Conservation (phyloP, 2,329 filamentous ascomycete species). For the Grosmannia clavigera region DNA sequence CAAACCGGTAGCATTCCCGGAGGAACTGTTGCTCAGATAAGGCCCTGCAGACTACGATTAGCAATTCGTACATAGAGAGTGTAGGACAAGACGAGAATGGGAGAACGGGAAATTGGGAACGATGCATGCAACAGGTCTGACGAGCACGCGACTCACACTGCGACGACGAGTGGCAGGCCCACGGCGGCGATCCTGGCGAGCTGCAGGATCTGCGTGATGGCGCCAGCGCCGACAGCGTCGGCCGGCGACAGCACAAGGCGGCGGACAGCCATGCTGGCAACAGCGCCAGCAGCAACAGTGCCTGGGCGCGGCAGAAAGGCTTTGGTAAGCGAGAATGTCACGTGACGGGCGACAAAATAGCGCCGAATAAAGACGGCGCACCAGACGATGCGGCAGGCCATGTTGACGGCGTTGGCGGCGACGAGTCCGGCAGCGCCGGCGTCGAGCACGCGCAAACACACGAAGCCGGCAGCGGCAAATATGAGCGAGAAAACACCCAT, state of each 20-base stretch:
- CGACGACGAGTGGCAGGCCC: slow-evolving; percentile 37
- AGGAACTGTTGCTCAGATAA: slow-evolving; percentile 43
- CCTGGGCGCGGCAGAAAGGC: slow-evolving; percentile 30
- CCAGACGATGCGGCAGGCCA: slow-evolving; percentile 75
- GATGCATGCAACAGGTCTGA: background rate
- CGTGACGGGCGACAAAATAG: slow-evolving; percentile 43
- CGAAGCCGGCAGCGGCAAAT: slow-evolving; percentile 63
- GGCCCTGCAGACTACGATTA: slow-evolving; percentile 18
- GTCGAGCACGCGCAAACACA: slow-evolving; percentile 56
- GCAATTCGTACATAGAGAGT: background rate
- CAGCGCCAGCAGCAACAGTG: slow-evolving; percentile 30
- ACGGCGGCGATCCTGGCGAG: slow-evolving; percentile 36
- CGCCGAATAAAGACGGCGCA: slow-evolving; percentile 57
- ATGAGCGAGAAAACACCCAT: slow-evolving; percentile 72
- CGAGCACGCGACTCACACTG: slow-evolving; percentile 42
- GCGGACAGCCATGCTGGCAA: slow-evolving; percentile 29
- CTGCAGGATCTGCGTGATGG: slow-evolving; percentile 22
- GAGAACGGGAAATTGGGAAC: slow-evolving; percentile 1
- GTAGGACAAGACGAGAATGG: background rate
- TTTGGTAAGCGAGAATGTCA: slow-evolving; percentile 25
- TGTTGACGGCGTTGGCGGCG: slow-evolving; percentile 78
- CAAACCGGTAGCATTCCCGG: slow-evolving; percentile 28
- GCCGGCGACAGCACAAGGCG: slow-evolving; percentile 15
- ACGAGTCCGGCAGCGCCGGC: slow-evolving; percentile 74
- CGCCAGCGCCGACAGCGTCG: slow-evolving; percentile 16